Base-by-base conservation (phyloP, 164 flowering plant genomes). In the Chimonanthus salicifolius region DNA sequence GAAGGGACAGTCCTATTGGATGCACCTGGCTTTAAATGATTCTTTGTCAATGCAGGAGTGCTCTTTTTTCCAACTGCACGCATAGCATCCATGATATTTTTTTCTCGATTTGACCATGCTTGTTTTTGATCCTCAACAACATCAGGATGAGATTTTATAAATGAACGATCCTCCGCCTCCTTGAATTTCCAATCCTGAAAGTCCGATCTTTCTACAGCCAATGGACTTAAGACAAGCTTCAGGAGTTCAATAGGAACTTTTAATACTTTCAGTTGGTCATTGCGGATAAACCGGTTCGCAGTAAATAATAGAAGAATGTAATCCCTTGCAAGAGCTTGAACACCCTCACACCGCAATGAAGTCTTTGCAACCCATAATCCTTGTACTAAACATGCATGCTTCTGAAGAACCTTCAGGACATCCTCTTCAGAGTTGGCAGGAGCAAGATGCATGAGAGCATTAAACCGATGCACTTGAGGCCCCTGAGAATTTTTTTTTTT, bases 351-450 rank as follows among this genome's bases (percentile, higher is more conserved):
- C 33, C 79, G 69, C 66, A 88, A 47, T 44, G 74, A 2, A 77
- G 70, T 87, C 76, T 78, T 88, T 47, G 88, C 82, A 51, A 85
- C 90, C 98, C 98, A 94, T 16, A 86, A 73, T 49, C 98, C 98
- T 76, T 88, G 97, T 47, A 94, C 86, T 73, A 94, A 73, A 48
- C 18, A 51, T 74, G 93, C 92, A 82, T 73, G 73, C 21, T 74
- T 54, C 78, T 79, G 81, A 78, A 92, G 84, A 47, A 83, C 83
- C 45, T 62, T 71, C 16, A 94, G 71, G 74, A 90, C 48, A 47
- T 83, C 88, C 71, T 90, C 89, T 69, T 54, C 71, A 4, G 91
- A 70, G 47, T 77, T 75, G 72, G 82, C 89, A 18, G 89, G 93
- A 77, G 97, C 94, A 78, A 83, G 82, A 80, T 90, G 81, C 80